Evolutionary conservation across 768 basidiomycete genomes (phyloP).

Genomic region (Aureoboletus auriporus): DNA sequence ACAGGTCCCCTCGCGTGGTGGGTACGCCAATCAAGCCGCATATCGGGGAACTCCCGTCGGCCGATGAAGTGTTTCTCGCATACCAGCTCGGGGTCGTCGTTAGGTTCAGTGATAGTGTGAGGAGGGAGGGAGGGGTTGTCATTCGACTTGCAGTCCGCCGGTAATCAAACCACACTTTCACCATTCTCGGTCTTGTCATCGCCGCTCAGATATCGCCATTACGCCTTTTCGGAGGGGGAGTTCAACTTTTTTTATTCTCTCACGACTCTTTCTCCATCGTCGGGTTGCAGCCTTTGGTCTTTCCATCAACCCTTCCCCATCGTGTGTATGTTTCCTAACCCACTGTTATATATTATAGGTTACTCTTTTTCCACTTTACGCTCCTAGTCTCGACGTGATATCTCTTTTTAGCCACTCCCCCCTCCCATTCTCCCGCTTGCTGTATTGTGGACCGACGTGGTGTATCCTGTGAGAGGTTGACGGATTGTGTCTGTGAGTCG

Average conservation of each 20-base stretch:
- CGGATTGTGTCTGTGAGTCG: constrained; percentile 13
- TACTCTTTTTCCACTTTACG: constrained; percentile 15
- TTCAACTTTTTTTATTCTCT: constrained; percentile 7
- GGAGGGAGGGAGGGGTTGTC: constrained; percentile 2
- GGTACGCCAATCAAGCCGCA: constrained; percentile 20
- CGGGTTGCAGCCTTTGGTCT: constrained; percentile 10
- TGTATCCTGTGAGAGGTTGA: constrained; percentile 10
- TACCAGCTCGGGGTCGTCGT: not conserved
- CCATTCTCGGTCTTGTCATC: constrained; percentile 15
- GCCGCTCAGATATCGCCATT: constrained; percentile 9
- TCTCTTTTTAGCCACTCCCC: constrained; percentile 6
- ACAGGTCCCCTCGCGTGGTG: constrained; percentile 20
- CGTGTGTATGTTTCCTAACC: constrained; percentile 22
- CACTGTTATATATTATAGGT: constrained; percentile 30
- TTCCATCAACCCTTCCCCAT: not conserved
- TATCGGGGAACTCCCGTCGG: constrained; percentile 28
- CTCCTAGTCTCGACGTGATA: constrained; percentile 19
- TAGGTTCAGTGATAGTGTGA: not conserved
- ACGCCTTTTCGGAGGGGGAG: constrained; percentile 9
- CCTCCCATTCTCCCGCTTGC: not conserved
- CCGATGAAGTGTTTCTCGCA: constrained; percentile 17
- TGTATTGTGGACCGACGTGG: constrained; percentile 18
- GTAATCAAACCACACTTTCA: constrained; percentile 9
- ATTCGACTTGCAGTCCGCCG: constrained; percentile 12
- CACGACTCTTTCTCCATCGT: constrained; percentile 8